A percentile compares a stretch with the other conserved stretches of the same genome.
phyloP scores from a whole-genome alignment of 2,329 filamentous ascomycete genomes.

The Dactylonectria estremocensis region DNA sequence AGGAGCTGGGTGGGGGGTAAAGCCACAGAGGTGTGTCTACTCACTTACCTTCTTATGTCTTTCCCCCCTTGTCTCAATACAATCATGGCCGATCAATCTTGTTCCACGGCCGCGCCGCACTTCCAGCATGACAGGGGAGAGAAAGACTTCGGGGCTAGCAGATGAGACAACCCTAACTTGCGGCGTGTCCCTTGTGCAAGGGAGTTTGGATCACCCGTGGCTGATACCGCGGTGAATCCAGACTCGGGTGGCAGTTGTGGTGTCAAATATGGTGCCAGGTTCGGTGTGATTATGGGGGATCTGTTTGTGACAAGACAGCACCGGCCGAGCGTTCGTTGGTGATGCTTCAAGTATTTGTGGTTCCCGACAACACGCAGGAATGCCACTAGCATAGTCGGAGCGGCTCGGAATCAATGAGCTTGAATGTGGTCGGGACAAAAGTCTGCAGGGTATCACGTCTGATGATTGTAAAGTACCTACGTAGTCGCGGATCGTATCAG shows the following conservation, averaged over 20 bases:
- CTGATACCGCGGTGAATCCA: slow-evolving; percentile 21
- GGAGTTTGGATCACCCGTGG: slow-evolving; percentile 22
- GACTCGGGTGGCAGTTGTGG: slow-evolving; percentile 11
- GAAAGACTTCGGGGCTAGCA: slow-evolving; percentile 8
- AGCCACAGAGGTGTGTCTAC: slow-evolving; percentile 7
- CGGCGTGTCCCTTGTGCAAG: slow-evolving; percentile 21
- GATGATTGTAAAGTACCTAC: not conserved
- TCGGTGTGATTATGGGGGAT: not conserved
- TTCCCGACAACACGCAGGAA: not conserved
- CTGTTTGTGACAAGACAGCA: not conserved
- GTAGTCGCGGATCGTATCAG: not conserved
- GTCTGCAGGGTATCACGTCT: not conserved
- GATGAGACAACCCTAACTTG: slow-evolving; percentile 24
- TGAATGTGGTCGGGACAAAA: not conserved
- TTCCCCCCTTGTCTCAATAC: slow-evolving; percentile 26
- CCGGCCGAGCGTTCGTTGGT: not conserved
- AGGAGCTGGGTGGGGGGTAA: not conserved
- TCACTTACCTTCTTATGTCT: slow-evolving; percentile 16
- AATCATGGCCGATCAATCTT: slow-evolving; percentile 20
- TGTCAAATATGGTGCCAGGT: not conserved
- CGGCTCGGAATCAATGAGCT: not conserved
- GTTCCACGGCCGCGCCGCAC: slow-evolving; percentile 25
- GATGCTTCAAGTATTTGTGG: not conserved
- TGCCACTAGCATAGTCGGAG: not conserved
- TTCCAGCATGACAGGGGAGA: slow-evolving; percentile 10